Conservation (phyloP, 176 grass and related monocot species). For the Eleusine coracana region DNA sequence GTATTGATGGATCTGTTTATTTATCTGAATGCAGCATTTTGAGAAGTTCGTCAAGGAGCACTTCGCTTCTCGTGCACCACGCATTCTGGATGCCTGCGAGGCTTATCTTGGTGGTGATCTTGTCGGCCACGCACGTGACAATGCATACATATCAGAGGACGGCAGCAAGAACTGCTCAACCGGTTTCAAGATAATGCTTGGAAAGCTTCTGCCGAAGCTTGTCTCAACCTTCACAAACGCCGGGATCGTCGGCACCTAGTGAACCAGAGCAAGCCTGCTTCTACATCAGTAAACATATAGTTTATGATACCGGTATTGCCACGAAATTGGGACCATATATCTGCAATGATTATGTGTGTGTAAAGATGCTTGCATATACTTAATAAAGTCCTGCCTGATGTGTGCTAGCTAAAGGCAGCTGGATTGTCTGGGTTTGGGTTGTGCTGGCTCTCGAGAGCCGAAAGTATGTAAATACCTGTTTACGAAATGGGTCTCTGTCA, state of each 20-base stretch:
- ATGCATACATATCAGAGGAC: conserved; percentile 40
- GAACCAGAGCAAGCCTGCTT: conserved; percentile 5
- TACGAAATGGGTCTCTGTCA: not conserved
- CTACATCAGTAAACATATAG: not conserved
- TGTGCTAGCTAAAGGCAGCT: conserved; percentile 18
- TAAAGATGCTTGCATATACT: not conserved
- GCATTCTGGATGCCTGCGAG: conserved; percentile 68
- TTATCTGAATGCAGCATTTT: conserved; percentile 70
- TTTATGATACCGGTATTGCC: not conserved
- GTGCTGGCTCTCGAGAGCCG: not conserved
- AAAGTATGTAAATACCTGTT: not conserved
- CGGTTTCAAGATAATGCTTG: conserved; percentile 87
- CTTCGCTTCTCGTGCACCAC: conserved; percentile 46
- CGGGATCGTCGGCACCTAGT: conserved; percentile 51
- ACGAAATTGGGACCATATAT: not conserved
- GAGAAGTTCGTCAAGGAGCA: conserved; percentile 87
- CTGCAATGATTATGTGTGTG: not conserved
- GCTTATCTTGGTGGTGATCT: conserved; percentile 71
- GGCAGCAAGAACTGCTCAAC: conserved; percentile 63
- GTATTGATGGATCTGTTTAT: conserved; percentile 17
- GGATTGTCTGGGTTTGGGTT: conserved; percentile 7
- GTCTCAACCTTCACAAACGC: conserved; percentile 54
- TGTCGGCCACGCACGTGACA: conserved; percentile 46
- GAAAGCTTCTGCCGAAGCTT: conserved; percentile 82
- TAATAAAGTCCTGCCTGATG: conserved; percentile 32